phyloP scores from a whole-genome alignment of 176 grass and related monocot genomes.

The Aechmea fasciata region DNA sequence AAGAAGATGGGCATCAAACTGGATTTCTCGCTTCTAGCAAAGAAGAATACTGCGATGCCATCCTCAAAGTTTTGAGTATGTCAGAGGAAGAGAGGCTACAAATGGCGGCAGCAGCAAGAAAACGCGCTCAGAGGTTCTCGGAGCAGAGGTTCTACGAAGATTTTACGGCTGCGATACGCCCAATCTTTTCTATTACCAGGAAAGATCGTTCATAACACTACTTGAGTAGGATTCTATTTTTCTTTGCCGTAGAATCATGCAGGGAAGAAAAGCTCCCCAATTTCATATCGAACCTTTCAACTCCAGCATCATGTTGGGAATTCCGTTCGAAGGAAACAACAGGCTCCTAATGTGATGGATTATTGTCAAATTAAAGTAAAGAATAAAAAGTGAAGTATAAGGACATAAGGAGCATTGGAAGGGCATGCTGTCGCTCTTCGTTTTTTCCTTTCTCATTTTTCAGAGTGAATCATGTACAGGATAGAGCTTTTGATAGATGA shows the following conservation, averaged over 20 bases:
- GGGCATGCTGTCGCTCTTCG: too few relatives aligned
- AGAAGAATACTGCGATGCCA: slow-evolving; percentile 69
- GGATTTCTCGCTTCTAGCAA: slow-evolving; percentile 57
- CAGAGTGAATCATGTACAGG: not conserved
- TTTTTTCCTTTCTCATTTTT: too few relatives aligned
- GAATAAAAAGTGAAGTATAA: too few relatives aligned
- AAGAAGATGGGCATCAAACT: slow-evolving; percentile 59
- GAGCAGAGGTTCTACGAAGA: slow-evolving; percentile 59
- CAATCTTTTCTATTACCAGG: slow-evolving; percentile 25
- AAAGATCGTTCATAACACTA: not conserved
- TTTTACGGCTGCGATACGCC: slow-evolving; percentile 44
- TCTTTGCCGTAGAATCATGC: not conserved
- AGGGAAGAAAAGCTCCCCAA: not conserved
- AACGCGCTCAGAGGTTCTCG: slow-evolving; percentile 78
- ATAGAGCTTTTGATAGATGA: not conserved
- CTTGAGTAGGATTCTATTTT: not conserved
- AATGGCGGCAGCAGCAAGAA: slow-evolving; percentile 54
- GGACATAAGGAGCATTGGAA: too few relatives aligned
- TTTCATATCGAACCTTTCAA: too few relatives aligned
- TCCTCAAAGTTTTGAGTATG: slow-evolving; percentile 60
- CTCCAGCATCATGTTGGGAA: too few relatives aligned
- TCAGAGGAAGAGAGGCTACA: slow-evolving; percentile 48
- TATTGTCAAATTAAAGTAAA: too few relatives aligned
- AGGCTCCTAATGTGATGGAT: too few relatives aligned
- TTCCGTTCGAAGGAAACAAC: too few relatives aligned